phyloP scores from a whole-genome alignment of 2,329 filamentous ascomycete genomes.

The Aspergillus uvarum region DNA sequence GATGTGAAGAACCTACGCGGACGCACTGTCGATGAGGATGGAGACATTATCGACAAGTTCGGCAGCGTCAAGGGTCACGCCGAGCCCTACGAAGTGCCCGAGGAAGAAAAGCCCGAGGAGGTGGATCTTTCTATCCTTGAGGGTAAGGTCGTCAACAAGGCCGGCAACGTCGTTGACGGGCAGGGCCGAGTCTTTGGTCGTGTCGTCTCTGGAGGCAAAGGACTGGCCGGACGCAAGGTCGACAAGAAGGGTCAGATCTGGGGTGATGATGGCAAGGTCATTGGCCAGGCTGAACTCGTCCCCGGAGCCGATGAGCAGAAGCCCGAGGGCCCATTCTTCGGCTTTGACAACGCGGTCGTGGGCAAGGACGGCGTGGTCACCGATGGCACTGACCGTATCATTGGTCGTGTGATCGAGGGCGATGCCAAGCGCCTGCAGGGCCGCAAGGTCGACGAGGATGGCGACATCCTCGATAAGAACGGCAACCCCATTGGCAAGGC shows the following conservation, averaged over 20 bases:
- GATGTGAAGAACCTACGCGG: slow-evolving; percentile 72
- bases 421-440: slow-evolving; percentile 64
- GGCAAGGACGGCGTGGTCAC: slow-evolving; percentile 59
- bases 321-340: slow-evolving; percentile 60
- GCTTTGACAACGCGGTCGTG: slow-evolving; percentile 57
- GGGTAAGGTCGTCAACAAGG: slow-evolving; percentile 64
- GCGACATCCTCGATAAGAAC: slow-evolving; percentile 66
- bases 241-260: slow-evolving; percentile 64
- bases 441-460: slow-evolving; percentile 66
- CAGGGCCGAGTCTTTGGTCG: slow-evolving; percentile 60
- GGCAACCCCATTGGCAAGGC: slow-evolving; percentile 67
- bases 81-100: slow-evolving; percentile 54
- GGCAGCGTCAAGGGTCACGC: slow-evolving; percentile 61
- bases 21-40: slow-evolving; percentile 74
- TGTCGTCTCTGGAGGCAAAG: slow-evolving; percentile 57
- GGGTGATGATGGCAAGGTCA: slow-evolving; percentile 62
- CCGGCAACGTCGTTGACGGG: slow-evolving; percentile 61
- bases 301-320: slow-evolving; percentile 50
- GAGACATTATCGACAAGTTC: slow-evolving; percentile 77
- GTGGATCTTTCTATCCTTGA: slow-evolving; percentile 60
- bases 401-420: slow-evolving; percentile 62
- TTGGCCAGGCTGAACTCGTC: slow-evolving; percentile 59
- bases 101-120: slow-evolving; percentile 50
- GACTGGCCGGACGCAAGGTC: slow-evolving; percentile 61
- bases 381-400: slow-evolving; percentile 40